Base-by-base conservation (phyloP, 768 basidiomycete genomes). In the Amanita phalloides region DNA sequence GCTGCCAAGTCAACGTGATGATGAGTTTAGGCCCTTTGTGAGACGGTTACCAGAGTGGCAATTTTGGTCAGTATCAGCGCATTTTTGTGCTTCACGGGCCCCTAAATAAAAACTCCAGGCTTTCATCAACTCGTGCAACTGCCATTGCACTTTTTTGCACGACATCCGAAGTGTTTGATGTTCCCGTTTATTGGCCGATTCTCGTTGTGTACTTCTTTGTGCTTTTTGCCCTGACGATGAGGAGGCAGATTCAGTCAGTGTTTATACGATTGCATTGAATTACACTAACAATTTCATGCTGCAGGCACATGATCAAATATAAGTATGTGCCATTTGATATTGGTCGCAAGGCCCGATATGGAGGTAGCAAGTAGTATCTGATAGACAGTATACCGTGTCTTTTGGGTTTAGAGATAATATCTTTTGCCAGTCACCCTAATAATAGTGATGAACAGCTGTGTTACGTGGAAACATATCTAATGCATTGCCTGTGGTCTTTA, bases 181-280 rank as follows among this genome's bases (percentile, higher is more conserved):
- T 99, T 20, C 95, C 96, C 6, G 96, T 98, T 21, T 98, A 96
- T 71, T 98, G 96, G 94, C 96, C 96, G 6, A 98, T 99, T 67
- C 81, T 99, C 50, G 83, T 98, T 59, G 74, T 97, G 53, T 99
- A 99, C 72, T 99, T 98, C 76, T 88, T 88, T 67, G 86, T 93
- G 39, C 77, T 98, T 50, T 97, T 97, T 63, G 79, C 89, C 20
- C 72, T 98, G 59, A 98, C 95, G 3, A 95, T 99, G 91, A 79
- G 93, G 56, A 73, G 92, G 55, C 93, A 97, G 68, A 93, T 97
- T 57, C 90, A 91, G 92, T 95, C 65, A 61, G 92, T 77, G 8
- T 26, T 37, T 13, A 3, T 2, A 32, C 10, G 10, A 10, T 11
- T 6, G 26, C 26, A 28, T 5, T 28, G 26, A 28, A 33, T 33